Conservation (phyloP, 23 red algal species). For the Gracilaria gracilis region DNA sequence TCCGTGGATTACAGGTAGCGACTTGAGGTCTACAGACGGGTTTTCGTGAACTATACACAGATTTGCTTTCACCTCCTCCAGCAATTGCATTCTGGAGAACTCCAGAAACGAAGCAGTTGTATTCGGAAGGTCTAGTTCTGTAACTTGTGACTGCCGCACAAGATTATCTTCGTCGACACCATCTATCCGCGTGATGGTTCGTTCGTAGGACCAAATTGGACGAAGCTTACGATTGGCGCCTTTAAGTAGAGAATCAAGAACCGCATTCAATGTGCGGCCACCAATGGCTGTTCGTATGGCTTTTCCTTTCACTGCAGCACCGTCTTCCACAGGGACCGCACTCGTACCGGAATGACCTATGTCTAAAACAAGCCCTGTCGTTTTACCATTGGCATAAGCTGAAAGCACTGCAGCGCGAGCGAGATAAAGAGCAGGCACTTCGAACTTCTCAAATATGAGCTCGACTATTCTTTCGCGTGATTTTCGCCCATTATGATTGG, state of each 20-base stretch:
- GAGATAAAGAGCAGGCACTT: slow-evolving; percentile 87
- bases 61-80: slow-evolving; percentile 83
- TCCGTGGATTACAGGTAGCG: slow-evolving; percentile 58
- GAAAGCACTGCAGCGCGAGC: slow-evolving; percentile 76
- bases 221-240: slow-evolving; percentile 33
- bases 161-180: slow-evolving; percentile 64
- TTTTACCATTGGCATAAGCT: slow-evolving; percentile 84
- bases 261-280: slow-evolving; percentile 50
- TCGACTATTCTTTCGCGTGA: slow-evolving; percentile 87
- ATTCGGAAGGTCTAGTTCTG: slow-evolving; percentile 66
- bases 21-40: slow-evolving; percentile 41
- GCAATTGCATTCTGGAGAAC: slow-evolving; percentile 61
- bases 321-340: slow-evolving; percentile 93
- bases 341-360: slow-evolving; percentile 81
- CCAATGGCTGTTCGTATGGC: slow-evolving; percentile 77
- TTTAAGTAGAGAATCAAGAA: slow-evolving; percentile 23
- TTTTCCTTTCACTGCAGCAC: slow-evolving; percentile 66
- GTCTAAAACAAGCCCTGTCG: slow-evolving; percentile 92
- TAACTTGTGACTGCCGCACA: slow-evolving; percentile 53
- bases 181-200: slow-evolving; percentile 57
- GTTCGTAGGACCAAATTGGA: slow-evolving; percentile 73
- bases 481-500: slow-evolving; percentile 78
- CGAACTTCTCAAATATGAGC: slow-evolving; percentile 95
- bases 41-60: slow-evolving; percentile 88
- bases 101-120: slow-evolving; percentile 56